Evolutionary conservation across 2,329 filamentous ascomycete genomes (phyloP).

Genomic region (Ophiocordyceps sinensis): DNA sequence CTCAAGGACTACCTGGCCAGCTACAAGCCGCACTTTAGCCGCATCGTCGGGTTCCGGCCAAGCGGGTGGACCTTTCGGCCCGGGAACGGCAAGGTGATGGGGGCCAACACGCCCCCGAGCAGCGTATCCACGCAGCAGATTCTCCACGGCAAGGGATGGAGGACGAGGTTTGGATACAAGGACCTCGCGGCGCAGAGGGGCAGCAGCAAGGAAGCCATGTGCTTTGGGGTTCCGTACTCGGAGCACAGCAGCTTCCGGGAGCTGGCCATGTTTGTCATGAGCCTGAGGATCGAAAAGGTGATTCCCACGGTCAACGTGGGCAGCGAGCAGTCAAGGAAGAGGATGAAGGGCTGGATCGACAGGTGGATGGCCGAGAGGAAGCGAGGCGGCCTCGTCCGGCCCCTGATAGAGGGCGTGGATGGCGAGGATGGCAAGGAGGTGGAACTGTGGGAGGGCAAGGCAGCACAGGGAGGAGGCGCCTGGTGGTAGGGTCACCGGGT

Average conservation of each 20-base stretch:
- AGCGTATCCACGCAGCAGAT: constrained; percentile 34
- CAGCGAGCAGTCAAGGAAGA: constrained; percentile 37
- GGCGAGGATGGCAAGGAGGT: constrained; percentile 11
- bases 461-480: constrained; percentile 20
- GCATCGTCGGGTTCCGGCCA: constrained; percentile 80
- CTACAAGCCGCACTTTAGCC: constrained; percentile 69
- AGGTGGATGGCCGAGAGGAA: constrained; percentile 45
- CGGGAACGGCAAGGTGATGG: constrained; percentile 38
- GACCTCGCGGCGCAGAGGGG: constrained; percentile 75
- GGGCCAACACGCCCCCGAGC: constrained; percentile 33
- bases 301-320: constrained; percentile 85
- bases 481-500: constrained; percentile 18
- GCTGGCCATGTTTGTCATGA: constrained; percentile 83
- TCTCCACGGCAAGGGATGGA: constrained; percentile 54
- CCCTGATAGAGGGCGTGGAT: constrained; percentile 25
- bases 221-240: constrained; percentile 88
- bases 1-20: constrained; percentile 75
- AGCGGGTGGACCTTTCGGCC: constrained; percentile 90
- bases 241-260: constrained; percentile 95
- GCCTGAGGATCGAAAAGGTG: constrained; percentile 72
- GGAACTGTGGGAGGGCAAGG: constrained; percentile 24
- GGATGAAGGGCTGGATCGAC: constrained; percentile 53
- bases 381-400: constrained; percentile 35
- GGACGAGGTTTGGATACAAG: constrained; percentile 51
- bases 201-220: constrained; percentile 67